Conservation (phyloP, 1,284 basidiomycete species). For the Rugosomyces carneus region DNA sequence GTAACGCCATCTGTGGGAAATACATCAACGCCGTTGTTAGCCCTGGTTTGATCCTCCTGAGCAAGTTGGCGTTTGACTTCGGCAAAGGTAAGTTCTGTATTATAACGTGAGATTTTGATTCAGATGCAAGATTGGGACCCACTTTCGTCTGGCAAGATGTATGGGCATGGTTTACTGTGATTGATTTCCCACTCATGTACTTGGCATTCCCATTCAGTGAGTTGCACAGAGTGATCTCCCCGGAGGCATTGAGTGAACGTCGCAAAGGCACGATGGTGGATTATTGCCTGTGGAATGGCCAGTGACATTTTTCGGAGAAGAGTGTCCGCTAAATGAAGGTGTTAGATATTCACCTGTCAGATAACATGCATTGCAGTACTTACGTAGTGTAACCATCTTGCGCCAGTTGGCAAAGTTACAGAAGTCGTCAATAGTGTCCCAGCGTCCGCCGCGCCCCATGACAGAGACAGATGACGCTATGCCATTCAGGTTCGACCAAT, state of each 20-base stretch:
- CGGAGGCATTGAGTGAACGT: conserved; percentile 10
- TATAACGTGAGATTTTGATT: neutral
- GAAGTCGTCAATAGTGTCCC: conserved; percentile 28
- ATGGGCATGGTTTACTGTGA: no score
- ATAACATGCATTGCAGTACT: neutral
- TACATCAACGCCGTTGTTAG: no score
- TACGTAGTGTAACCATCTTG: conserved; percentile 14
- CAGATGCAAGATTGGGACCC: neutral
- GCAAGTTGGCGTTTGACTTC: neutral
- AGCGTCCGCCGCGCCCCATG: conserved; percentile 27
- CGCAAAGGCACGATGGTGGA: conserved; percentile 8
- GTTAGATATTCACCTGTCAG: neutral
- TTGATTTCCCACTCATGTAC: no score
- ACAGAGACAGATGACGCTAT: conserved; percentile 24
- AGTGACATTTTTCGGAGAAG: neutral
- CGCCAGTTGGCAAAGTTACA: conserved; percentile 26
- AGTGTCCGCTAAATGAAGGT: conserved; percentile 2
- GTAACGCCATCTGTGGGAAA: neutral
- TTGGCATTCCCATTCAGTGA: no score
- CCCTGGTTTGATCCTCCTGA: neutral
- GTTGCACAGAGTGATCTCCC: neutral
- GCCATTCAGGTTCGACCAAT: conserved; percentile 23
- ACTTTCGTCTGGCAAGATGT: no score
- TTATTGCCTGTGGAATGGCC: conserved; percentile 2
- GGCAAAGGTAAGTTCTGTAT: neutral